phyloP scores from a whole-genome alignment of 176 grass and related monocot genomes.

The Leersia perrieri region DNA sequence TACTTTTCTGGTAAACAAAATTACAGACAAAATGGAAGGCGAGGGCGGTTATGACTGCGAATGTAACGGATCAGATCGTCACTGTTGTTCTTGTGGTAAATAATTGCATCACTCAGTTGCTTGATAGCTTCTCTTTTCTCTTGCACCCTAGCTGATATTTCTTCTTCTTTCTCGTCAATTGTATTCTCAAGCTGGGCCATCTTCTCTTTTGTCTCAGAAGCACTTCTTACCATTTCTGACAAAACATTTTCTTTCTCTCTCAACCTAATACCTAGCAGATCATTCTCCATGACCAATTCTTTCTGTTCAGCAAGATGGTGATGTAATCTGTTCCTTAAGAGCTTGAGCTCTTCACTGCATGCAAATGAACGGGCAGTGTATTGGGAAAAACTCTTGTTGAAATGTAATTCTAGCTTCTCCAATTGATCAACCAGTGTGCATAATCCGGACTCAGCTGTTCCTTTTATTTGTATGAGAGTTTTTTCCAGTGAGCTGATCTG shows the following conservation, averaged over 20 bases:
- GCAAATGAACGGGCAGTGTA: constrained; percentile 37
- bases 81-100: constrained; percentile 79
- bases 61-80: constrained; percentile 47
- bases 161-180: constrained; percentile 55
- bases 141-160: constrained; percentile 55
- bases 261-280: constrained; percentile 33
- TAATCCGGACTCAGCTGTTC: constrained; percentile 23
- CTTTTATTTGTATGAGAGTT: constrained; percentile 48
- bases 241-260: constrained; percentile 37
- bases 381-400: constrained; percentile 12
- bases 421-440: constrained; percentile 42
- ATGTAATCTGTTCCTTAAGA: constrained; percentile 40
- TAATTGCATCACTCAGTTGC: constrained; percentile 63
- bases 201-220: constrained; percentile 23
- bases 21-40: constrained; percentile 51
- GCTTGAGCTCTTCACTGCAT: constrained; percentile 47
- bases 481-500: constrained; percentile 40
- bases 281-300: constrained; percentile 36
- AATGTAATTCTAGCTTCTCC: constrained; percentile 41
- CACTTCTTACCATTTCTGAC: constrained; percentile 28
- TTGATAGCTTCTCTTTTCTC: constrained; percentile 96
- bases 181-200: constrained; percentile 52
- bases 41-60: constrained; percentile 34
- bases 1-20: not conserved
- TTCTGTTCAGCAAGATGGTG: constrained; percentile 54